phyloP scores from a whole-genome alignment of 2,329 filamentous ascomycete species.

The Alternaria hordeiaustralica region DNA sequence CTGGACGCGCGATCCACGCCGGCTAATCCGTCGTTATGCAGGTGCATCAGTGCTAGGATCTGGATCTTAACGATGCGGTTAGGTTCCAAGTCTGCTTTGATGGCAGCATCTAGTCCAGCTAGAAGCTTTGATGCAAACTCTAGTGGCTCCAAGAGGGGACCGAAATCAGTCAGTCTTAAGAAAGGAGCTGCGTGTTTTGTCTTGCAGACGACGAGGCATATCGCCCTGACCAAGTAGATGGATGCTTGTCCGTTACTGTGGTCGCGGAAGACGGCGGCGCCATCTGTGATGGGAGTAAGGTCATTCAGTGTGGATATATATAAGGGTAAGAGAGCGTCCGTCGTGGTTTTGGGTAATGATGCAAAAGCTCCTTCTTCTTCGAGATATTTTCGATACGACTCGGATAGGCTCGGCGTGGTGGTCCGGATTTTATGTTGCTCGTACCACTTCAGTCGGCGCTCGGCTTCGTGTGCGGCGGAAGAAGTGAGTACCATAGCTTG shows the following conservation, averaged over 20 bases:
- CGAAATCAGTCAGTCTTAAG: not conserved
- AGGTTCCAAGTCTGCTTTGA: constrained; percentile 5
- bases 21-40: constrained; percentile 1
- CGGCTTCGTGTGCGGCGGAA: not conserved
- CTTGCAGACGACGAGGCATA: constrained; percentile 7
- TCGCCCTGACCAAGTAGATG: not conserved
- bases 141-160: not conserved
- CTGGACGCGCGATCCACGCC: constrained; percentile 1
- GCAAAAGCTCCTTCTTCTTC: constrained; percentile 4
- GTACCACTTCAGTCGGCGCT: constrained; percentile 3
- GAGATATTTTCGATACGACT: constrained; percentile 1
- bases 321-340: constrained; percentile 1
- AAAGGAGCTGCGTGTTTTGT: constrained; percentile 1
- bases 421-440: constrained; percentile 1
- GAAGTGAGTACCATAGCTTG: not conserved
- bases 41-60: constrained; percentile 7
- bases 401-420: not conserved
- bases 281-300: constrained; percentile 1
- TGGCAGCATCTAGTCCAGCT: constrained; percentile 3
- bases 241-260: constrained; percentile 1
- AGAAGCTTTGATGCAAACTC: constrained; percentile 3
- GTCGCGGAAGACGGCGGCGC: not conserved
- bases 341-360: not conserved
- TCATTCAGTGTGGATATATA: constrained; percentile 1
- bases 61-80: constrained; percentile 3